Evolutionary conservation across 108 stramenopile genomes (phyloP).

Genomic region (Cafeteria roenbergensis): DNA sequence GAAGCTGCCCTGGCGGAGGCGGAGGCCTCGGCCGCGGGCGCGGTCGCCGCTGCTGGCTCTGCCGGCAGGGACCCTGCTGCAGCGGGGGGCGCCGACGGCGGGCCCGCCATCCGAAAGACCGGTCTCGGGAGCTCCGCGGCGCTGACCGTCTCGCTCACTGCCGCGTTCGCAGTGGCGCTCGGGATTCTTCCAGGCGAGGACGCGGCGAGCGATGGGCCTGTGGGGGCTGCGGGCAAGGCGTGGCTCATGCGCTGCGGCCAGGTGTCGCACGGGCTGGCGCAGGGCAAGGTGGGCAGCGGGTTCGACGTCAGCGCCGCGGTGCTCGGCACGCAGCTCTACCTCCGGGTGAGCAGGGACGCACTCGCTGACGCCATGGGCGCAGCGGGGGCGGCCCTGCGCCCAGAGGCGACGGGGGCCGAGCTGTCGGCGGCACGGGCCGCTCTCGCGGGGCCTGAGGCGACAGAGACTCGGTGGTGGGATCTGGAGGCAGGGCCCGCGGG

Average conservation of each 20-base stretch:
- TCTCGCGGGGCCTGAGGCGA: conserved; percentile 8
- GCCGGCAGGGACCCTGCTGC: too few relatives aligned
- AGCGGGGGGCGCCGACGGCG: conserved; percentile 39
- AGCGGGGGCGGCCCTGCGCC: conserved; percentile 21
- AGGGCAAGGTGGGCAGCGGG: conserved; percentile 90
- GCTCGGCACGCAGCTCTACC: conserved; percentile 71
- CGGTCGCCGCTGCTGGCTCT: too few relatives aligned
- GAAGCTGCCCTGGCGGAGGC: conserved; percentile 30
- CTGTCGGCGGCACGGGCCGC: background rate
- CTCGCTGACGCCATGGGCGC: conserved; percentile 48
- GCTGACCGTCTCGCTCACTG: conserved; percentile 69
- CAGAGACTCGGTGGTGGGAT: conserved; percentile 26
- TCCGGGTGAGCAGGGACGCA: conserved; percentile 52
- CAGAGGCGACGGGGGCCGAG: background rate
- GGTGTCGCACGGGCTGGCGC: conserved; percentile 75
- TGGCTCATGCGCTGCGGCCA: conserved; percentile 67
- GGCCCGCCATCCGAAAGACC: conserved; percentile 62
- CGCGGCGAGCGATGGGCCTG: background rate
- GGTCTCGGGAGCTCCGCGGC: conserved; percentile 82
- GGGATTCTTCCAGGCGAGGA: conserved; percentile 26
- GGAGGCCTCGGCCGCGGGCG: too few relatives aligned
- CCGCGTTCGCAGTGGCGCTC: conserved; percentile 44
- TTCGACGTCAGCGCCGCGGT: conserved; percentile 82
- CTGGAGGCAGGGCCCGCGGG: conserved; percentile 40
- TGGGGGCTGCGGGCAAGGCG: conserved; percentile 18